Evolutionary conservation across 2,329 filamentous ascomycete species (phyloP).

Genomic region (Akanthomyces dipterigenus): DNA sequence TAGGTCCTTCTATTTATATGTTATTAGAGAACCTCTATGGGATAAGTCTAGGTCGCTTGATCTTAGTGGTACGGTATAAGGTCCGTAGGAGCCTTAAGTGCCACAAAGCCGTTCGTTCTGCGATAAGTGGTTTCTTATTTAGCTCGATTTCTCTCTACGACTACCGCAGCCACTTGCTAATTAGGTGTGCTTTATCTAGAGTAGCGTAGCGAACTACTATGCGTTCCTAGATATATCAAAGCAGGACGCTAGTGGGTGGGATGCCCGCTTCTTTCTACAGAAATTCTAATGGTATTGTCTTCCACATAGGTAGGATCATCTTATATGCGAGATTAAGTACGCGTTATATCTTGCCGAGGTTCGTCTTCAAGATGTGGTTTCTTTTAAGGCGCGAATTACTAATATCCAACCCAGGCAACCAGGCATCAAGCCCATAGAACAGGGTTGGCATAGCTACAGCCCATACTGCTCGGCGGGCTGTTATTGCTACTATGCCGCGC

Average conservation of each 20-base stretch:
- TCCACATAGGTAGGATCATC: too few relatives aligned
- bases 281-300: not conserved
- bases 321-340: not conserved
- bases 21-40: not conserved
- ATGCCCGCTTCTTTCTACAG: constrained; percentile 1
- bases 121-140: too few relatives aligned
- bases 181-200: not conserved
- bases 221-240: not conserved
- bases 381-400: not conserved
- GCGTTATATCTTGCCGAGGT: not conserved
- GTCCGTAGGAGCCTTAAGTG: not conserved
- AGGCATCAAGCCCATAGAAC: not conserved
- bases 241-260: not conserved
- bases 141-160: not conserved
- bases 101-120: not conserved
- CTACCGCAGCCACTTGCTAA: not conserved
- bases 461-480: not conserved
- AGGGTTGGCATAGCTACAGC: not conserved
- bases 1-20: not conserved
- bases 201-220: not conserved
- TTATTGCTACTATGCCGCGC: not conserved
- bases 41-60: not conserved
- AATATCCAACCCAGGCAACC: not conserved
- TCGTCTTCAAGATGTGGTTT: not conserved
- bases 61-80: not conserved